A percentile compares a stretch with the other conserved stretches of the same genome.
These are phyloP conservation scores for Coemansia sp. DNA, from an alignment of 192 early-diverging fungal species.

Conservation along the genomic window DNA sequence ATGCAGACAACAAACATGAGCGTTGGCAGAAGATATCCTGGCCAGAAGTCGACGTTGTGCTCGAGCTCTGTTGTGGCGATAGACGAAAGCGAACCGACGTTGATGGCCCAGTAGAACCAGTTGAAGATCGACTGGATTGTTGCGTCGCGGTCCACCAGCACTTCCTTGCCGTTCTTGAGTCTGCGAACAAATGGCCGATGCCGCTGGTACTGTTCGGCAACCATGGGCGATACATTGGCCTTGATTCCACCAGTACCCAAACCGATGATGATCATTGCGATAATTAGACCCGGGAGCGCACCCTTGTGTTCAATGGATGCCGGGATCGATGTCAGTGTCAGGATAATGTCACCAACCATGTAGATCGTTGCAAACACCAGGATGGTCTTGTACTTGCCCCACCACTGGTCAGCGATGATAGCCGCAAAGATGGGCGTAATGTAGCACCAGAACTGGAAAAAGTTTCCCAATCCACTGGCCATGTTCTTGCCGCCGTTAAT, in stretches of 20 bases:
- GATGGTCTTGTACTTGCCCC: slow-evolving; percentile 73
- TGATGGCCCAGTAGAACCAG: slow-evolving; percentile 73
- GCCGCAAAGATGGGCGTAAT: slow-evolving; percentile 61
- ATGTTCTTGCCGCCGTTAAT: slow-evolving; percentile 50
- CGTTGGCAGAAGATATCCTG: slow-evolving; percentile 55
- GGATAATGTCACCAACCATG: slow-evolving; percentile 59
- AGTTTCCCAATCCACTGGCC: slow-evolving; percentile 55
- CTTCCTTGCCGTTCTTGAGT: slow-evolving; percentile 49
- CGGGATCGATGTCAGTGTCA: slow-evolving; percentile 63
- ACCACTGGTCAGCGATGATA: slow-evolving; percentile 66
- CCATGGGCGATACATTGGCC: slow-evolving; percentile 69
- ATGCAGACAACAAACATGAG: slow-evolving; percentile 53
- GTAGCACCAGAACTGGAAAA: slow-evolving; percentile 60
- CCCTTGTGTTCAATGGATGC: slow-evolving; percentile 51
- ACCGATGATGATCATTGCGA: slow-evolving; percentile 67
- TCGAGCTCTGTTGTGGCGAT: slow-evolving; percentile 56
- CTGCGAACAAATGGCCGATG: slow-evolving; percentile 55
- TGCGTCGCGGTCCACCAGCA: slow-evolving; percentile 61
- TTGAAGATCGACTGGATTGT: slow-evolving; percentile 73
- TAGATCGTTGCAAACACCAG: slow-evolving; percentile 63
- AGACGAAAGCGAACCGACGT: slow-evolving; percentile 59
- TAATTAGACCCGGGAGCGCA: slow-evolving; percentile 62
- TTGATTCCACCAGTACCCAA: slow-evolving; percentile 78
- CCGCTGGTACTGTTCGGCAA: slow-evolving; percentile 64
- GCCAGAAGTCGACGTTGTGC: slow-evolving; percentile 53